A percentile compares a stretch with the other conserved stretches of the same genome.
These are phyloP conservation scores for Heliocybe sulcata DNA, from an alignment of 1,284 basidiomycete species.

Conservation along the genomic window DNA sequence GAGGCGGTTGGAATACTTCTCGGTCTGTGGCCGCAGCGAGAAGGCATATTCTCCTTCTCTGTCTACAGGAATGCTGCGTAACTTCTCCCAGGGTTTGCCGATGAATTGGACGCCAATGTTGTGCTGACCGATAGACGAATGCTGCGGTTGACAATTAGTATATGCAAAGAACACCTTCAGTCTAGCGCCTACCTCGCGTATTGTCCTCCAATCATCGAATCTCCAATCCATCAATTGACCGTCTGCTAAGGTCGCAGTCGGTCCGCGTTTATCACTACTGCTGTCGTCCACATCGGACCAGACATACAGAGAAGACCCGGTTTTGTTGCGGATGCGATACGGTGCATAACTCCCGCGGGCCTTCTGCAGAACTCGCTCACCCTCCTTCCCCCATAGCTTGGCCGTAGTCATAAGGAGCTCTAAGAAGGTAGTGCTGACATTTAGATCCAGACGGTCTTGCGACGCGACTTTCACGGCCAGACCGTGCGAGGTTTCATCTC, in stretches of 20 bases:
- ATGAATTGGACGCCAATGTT: slow-evolving; percentile 80
- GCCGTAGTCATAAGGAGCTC: slow-evolving; percentile 78
- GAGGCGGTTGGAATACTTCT: slow-evolving; percentile 76
- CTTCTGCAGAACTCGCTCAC: slow-evolving; percentile 64
- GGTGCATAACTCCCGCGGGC: slow-evolving; percentile 87
- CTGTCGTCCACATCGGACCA: slow-evolving; percentile 73
- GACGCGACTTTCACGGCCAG: slow-evolving; percentile 67
- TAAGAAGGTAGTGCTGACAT: slow-evolving; percentile 87
- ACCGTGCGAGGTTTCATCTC: slow-evolving; percentile 45
- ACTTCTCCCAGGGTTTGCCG: slow-evolving; percentile 87
- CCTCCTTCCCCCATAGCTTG: slow-evolving; percentile 69
- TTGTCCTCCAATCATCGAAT: slow-evolving; percentile 94
- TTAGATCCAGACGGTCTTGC: slow-evolving; percentile 84
- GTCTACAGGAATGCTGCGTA: slow-evolving; percentile 89
- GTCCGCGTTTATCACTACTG: slow-evolving; percentile 33
- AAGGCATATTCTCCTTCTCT: slow-evolving; percentile 92
- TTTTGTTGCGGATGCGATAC: slow-evolving; percentile 89
- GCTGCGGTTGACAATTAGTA: slow-evolving; percentile 35
- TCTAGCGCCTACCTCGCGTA: slow-evolving; percentile 70
- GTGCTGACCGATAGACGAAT: slow-evolving; percentile 75
- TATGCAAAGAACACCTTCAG: background rate
- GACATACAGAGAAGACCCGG: slow-evolving; percentile 76
- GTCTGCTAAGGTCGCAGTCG: slow-evolving; percentile 54
- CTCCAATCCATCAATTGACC: slow-evolving; percentile 89
- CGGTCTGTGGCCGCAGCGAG: slow-evolving; percentile 73